Evolutionary conservation across 202 grass and related monocot genomes (phyloP), one percentile per base, ranked within the genome.

Genomic region (Zizania palustris): DNA sequence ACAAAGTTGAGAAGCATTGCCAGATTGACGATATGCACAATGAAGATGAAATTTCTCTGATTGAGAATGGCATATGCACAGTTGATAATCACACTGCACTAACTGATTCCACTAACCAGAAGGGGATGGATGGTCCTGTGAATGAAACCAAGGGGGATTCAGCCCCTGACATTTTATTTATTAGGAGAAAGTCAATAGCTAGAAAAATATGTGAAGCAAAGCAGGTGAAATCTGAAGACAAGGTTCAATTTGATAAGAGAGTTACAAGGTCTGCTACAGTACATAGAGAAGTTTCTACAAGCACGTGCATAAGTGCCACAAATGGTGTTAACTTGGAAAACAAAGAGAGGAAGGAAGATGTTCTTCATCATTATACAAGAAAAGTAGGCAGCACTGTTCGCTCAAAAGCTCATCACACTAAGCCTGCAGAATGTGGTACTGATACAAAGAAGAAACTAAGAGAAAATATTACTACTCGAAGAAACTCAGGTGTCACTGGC

Each of bases 241-340:
- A 79, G 60, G 65, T 11, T 54, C 61, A 7, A 65, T 37, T 79
- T 85, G 72, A 87, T 62, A 96, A 73, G 69, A 85, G 93, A 84
- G 77, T 96, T 65, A 96, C 93, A 60, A 96, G 93, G 56, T 93
- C 90, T 76, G 69, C 85, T 86, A 67, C 88, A 61, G 82, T 86
- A 69, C 76, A 85, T 59, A 90, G 71, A 73, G 72, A 85, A 61
- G 68, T 76, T 88, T 69, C 74, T 76, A 73, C 64, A 82, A 81
- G 55, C 51, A 78, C 57, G 65, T 46, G 40, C 14, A 66, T 42
- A 85, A 72, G 44, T 82, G 77, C 21, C 53, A 60, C 69, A 62
- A 60, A 79, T 4, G 70, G 40, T 37, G 63, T 50, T 42, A 58
- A 43, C 43, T 38, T 63, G 54, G 85, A 74, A 75, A 75, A 65